phyloP scores from a whole-genome alignment of 106 monocot genomes.

The Allium fistulosum region DNA sequence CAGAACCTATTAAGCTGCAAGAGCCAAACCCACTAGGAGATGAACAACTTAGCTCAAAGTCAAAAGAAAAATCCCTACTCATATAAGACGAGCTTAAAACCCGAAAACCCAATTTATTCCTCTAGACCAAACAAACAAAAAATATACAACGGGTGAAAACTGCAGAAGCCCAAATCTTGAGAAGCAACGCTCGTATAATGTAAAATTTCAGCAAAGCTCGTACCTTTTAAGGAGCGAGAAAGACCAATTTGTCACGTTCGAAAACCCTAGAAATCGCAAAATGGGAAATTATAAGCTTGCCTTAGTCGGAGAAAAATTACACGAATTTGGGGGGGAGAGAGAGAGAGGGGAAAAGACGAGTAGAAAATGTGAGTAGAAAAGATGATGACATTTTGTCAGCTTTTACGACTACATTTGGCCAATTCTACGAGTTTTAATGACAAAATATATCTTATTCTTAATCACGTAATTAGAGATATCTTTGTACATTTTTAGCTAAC shows the following conservation, averaged over 20 bases:
- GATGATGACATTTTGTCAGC: slow-evolving; percentile 1
- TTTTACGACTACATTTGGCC: not conserved
- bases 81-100: too few relatives aligned
- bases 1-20: too few relatives aligned
- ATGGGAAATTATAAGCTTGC: not conserved
- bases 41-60: too few relatives aligned
- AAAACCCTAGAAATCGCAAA: slow-evolving; percentile 12
- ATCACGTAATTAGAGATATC: too few relatives aligned
- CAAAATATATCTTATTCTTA: too few relatives aligned
- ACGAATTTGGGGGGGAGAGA: not conserved
- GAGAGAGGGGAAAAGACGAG: not conserved
- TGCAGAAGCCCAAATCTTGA: not conserved
- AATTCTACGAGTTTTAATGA: too few relatives aligned
- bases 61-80: too few relatives aligned
- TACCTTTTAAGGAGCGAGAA: not conserved
- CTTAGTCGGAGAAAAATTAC: not conserved
- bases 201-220: not conserved
- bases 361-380: not conserved
- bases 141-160: not conserved
- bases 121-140: not conserved
- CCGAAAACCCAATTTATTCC: too few relatives aligned
- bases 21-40: too few relatives aligned
- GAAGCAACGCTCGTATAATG: not conserved
- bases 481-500: too few relatives aligned
- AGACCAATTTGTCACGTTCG: not conserved